phyloP scores from a whole-genome alignment of 1,139 yeast genomes.

The Hansenula anomala region DNA sequence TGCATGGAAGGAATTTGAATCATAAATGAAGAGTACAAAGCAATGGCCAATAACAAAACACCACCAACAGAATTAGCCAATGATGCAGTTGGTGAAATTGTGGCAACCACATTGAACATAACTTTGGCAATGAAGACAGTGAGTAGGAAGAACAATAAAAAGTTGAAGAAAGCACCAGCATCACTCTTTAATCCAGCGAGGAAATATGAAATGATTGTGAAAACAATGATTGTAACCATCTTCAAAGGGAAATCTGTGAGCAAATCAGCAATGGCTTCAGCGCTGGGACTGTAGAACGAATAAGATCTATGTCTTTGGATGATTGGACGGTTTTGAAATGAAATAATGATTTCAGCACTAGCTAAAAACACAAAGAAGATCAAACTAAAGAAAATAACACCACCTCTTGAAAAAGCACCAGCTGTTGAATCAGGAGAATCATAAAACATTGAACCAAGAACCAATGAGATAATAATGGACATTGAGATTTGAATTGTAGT shows the following conservation, averaged over 20 bases:
- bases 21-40: constrained; percentile 62
- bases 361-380: constrained; percentile 66
- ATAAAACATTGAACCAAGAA: constrained; percentile 48
- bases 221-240: constrained; percentile 39
- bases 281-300: constrained; percentile 63
- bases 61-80: constrained; percentile 64
- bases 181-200: constrained; percentile 52
- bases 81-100: constrained; percentile 45
- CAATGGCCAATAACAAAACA: constrained; percentile 45
- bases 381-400: constrained; percentile 63
- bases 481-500: constrained; percentile 52
- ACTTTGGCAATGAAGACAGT: constrained; percentile 56
- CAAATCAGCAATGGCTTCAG: constrained; percentile 60
- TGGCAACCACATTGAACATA: constrained; percentile 57
- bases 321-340: constrained; percentile 61
- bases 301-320: constrained; percentile 67
- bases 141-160: constrained; percentile 41
- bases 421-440: constrained; percentile 40
- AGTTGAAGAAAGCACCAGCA: constrained; percentile 58
- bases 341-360: constrained; percentile 55
- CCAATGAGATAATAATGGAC: constrained; percentile 50
- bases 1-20: constrained; percentile 55
- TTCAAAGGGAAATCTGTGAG: constrained; percentile 57
- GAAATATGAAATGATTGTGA: constrained; percentile 54
- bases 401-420: constrained; percentile 55